These are phyloP conservation scores for Grosmannia clavigera DNA, from an alignment of 2,329 filamentous ascomycete genomes.

Conservation along the genomic window DNA sequence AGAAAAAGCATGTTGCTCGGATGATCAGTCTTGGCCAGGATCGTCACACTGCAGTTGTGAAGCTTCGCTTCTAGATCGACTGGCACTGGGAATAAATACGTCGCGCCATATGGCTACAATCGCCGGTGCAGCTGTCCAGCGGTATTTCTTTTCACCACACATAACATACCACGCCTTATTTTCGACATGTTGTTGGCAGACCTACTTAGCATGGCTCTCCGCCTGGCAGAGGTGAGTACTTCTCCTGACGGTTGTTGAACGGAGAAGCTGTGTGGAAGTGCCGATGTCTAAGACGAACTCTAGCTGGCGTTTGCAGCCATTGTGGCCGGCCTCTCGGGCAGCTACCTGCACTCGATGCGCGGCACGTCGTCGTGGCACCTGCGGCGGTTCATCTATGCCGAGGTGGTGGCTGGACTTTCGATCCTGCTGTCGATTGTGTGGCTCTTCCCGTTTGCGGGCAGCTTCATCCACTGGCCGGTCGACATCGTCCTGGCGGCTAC, in stretches of 20 bases:
- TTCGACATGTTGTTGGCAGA: constrained; percentile 39
- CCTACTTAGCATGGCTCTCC: constrained; percentile 43
- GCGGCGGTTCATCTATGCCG: constrained; percentile 62
- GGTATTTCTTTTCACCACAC: too few relatives aligned
- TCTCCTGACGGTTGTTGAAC: neutral
- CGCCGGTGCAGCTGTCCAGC: too few relatives aligned
- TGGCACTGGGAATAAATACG: too few relatives aligned
- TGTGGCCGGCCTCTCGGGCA: constrained; percentile 56
- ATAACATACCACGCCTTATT: neutral
- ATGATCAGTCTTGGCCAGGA: too few relatives aligned
- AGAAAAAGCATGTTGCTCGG: too few relatives aligned
- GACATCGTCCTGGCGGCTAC: constrained; percentile 56
- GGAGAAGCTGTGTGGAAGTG: constrained; percentile 27
- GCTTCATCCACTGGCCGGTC: constrained; percentile 58
- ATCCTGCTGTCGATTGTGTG: constrained; percentile 59
- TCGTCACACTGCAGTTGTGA: too few relatives aligned
- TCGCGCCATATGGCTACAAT: too few relatives aligned
- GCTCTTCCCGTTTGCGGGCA: constrained; percentile 56
- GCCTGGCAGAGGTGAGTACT: constrained; percentile 29
- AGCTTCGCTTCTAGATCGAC: too few relatives aligned
- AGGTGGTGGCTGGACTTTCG: constrained; percentile 56
- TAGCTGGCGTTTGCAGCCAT: constrained; percentile 57
- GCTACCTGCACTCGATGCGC: constrained; percentile 44
- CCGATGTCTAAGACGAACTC: too few relatives aligned
- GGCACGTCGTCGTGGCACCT: constrained; percentile 38